A percentile compares a stretch with the other conserved stretches of the same genome.
phyloP scores from a whole-genome alignment of 2,329 filamentous ascomycete genomes.

The Fusarium citri region DNA sequence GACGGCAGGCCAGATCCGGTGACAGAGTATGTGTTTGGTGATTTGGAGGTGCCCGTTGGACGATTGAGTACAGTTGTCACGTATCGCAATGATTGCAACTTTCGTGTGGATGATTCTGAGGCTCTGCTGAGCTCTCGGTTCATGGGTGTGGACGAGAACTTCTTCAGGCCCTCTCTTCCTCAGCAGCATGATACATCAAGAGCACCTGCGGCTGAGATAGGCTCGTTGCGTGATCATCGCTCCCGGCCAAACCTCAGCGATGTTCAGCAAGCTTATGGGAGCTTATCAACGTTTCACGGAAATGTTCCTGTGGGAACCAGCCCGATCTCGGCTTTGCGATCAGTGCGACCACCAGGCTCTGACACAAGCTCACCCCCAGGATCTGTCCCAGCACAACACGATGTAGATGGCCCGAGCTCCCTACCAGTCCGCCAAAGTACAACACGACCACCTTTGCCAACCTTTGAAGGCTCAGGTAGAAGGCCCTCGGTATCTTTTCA shows the following conservation, averaged over 20 bases:
- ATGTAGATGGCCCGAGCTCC: slow-evolving; percentile 62
- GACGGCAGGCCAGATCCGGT: slow-evolving; percentile 59
- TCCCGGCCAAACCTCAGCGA: slow-evolving; percentile 64
- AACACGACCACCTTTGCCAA: slow-evolving; percentile 54
- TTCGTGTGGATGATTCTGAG: slow-evolving; percentile 91
- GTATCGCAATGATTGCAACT: slow-evolving; percentile 90
- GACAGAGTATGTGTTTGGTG: slow-evolving; percentile 82
- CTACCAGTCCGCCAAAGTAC: slow-evolving; percentile 60
- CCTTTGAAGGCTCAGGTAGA: slow-evolving; percentile 68
- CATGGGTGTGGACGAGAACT: slow-evolving; percentile 89
- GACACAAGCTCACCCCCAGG: slow-evolving; percentile 70
- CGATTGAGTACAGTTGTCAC: slow-evolving; percentile 83
- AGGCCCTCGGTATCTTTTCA: slow-evolving; percentile 90
- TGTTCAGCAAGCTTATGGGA: slow-evolving; percentile 85
- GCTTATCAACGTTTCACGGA: slow-evolving; percentile 90
- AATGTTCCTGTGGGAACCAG: slow-evolving; percentile 82
- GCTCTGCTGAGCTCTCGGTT: slow-evolving; percentile 91
- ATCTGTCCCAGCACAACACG: slow-evolving; percentile 61
- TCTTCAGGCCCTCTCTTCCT: slow-evolving; percentile 82
- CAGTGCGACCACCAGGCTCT: slow-evolving; percentile 71
- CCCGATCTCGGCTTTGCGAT: slow-evolving; percentile 84
- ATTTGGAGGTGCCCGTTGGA: slow-evolving; percentile 87
- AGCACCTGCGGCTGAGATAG: slow-evolving; percentile 65
- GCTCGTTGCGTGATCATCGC: slow-evolving; percentile 79
- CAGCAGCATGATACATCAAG: slow-evolving; percentile 59